phyloP scores from a whole-genome alignment of 2,329 filamentous ascomycete species.

The Cladorrhinum sp. region DNA sequence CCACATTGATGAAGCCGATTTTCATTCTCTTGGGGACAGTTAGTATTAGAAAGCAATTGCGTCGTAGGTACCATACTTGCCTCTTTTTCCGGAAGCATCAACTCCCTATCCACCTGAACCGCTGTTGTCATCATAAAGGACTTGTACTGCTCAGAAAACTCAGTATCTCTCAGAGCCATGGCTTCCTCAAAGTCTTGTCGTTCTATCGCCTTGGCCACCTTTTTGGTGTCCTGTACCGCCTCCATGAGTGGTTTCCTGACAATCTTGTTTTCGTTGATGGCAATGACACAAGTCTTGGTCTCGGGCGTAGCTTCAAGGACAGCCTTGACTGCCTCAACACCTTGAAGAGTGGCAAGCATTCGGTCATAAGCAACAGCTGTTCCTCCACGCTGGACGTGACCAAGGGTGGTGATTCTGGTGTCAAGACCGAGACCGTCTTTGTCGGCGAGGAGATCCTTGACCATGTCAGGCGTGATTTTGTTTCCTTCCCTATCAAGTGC shows the following conservation, averaged over 20 bases:
- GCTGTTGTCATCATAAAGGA: constrained; percentile 91
- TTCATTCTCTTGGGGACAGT: constrained; percentile 66
- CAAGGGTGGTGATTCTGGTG: constrained; percentile 89
- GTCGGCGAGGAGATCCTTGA: constrained; percentile 84
- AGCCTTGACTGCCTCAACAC: constrained; percentile 89
- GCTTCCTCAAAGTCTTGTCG: constrained; percentile 82
- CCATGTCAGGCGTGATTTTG: constrained; percentile 75
- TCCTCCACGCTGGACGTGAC: constrained; percentile 95
- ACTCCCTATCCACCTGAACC: constrained; percentile 65
- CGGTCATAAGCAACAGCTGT: constrained; percentile 91
- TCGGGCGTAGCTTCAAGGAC: constrained; percentile 86
- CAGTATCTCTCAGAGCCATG: constrained; percentile 84
- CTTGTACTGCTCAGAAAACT: constrained; percentile 89
- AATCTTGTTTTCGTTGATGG: constrained; percentile 97
- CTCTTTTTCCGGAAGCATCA: constrained; percentile 67
- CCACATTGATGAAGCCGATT: constrained; percentile 94
- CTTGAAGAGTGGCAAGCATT: constrained; percentile 88
- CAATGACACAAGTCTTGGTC: constrained; percentile 90
- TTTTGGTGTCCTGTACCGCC: constrained; percentile 81
- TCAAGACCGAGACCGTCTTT: constrained; percentile 76
- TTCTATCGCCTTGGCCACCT: constrained; percentile 77
- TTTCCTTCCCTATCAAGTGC: constrained; percentile 81
- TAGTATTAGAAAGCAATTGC: constrained; percentile 23
- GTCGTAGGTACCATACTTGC: constrained; percentile 42
- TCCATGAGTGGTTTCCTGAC: constrained; percentile 84